Evolutionary conservation across 1,284 basidiomycete species (phyloP).

Genomic region (Schizophyllum commune): DNA sequence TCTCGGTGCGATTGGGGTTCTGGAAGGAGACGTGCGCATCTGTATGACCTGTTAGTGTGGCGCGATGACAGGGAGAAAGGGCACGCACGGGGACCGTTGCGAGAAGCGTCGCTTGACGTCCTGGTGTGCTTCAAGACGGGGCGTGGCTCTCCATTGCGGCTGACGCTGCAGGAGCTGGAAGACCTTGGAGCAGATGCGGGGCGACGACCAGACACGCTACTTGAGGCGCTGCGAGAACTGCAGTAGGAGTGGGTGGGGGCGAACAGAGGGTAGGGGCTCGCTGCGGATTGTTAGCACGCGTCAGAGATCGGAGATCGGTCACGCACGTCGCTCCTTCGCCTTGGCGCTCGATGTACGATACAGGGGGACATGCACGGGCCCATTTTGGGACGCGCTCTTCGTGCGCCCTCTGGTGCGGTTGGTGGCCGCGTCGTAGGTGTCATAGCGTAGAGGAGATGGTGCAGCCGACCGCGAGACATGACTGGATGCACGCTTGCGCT

Average conservation of each 20-base stretch:
- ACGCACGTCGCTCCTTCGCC: not conserved
- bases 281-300: not conserved
- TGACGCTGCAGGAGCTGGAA: not conserved
- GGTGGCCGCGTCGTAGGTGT: not conserved
- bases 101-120: not conserved
- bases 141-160: not conserved
- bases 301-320: not conserved
- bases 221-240: not conserved
- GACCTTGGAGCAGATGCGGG: not conserved
- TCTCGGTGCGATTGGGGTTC: not conserved
- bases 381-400: not conserved
- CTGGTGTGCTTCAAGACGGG: not conserved
- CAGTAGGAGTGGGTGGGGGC: not conserved
- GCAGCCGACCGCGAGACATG: not conserved
- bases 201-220: not conserved
- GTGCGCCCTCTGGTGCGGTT: not conserved
- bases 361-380: not conserved
- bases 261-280: not conserved
- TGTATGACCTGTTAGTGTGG: not conserved
- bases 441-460: not conserved
- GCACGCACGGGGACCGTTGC: not conserved
- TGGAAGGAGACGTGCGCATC: not conserved
- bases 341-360: not conserved
- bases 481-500: not conserved
- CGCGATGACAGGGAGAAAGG: not conserved